Conservation (phyloP, 768 basidiomycete genomes). For the Russula earlei region DNA sequence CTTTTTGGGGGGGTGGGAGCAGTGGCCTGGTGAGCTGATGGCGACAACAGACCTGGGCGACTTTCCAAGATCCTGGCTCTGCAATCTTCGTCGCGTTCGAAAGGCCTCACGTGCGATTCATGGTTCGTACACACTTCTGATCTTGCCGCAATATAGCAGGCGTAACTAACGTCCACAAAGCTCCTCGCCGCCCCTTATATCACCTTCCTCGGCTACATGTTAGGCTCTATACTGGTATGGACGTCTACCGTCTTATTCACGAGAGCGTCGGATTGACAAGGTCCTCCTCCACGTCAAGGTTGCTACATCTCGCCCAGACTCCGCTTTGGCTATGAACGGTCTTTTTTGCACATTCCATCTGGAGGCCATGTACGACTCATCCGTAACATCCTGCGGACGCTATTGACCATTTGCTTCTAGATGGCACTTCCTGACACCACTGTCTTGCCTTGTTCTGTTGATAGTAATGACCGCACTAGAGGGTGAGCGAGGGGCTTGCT, state of each 20-base stretch:
- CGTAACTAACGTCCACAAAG: constrained; percentile 23
- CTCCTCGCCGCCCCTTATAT: constrained; percentile 33
- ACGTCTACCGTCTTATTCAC: not conserved
- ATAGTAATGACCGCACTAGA: constrained; percentile 36
- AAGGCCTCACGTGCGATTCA: constrained; percentile 24
- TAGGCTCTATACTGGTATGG: constrained; percentile 25
- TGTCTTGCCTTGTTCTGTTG: constrained; percentile 36
- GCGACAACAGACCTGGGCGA: constrained; percentile 28
- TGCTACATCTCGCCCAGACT: constrained; percentile 20
- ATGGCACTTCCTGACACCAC: constrained; percentile 26
- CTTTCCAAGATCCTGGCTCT: constrained; percentile 25
- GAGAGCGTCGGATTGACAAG: not conserved
- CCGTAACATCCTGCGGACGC: not conserved
- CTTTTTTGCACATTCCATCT: constrained; percentile 40
- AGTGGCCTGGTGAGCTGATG: no score
- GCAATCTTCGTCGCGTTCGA: constrained; percentile 21
- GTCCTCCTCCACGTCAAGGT: constrained; percentile 12
- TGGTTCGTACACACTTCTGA: constrained; percentile 1
- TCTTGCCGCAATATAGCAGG: not conserved
- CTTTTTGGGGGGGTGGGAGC: not conserved
- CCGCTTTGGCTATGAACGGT: constrained; percentile 31
- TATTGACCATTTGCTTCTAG: constrained; percentile 12
- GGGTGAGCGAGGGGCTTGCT: constrained; percentile 26
- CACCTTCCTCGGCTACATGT: constrained; percentile 34
- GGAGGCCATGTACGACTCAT: constrained; percentile 30